These are phyloP conservation scores for Allium cepa DNA, from an alignment of 106 monocot genomes.

Conservation along the genomic window DNA sequence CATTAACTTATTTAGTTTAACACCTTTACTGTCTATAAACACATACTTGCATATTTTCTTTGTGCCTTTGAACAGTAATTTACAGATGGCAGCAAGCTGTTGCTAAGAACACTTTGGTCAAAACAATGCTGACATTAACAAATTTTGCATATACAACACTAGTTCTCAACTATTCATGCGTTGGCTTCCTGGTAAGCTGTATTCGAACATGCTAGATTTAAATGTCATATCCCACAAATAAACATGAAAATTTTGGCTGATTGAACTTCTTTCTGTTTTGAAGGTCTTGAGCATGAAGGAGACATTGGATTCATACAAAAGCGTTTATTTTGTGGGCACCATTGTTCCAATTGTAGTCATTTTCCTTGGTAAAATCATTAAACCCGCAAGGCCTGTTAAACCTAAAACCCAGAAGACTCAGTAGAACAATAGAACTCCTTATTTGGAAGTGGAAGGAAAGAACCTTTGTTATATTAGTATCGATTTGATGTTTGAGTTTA, in stretches of 20 bases:
- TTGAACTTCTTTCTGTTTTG: background rate
- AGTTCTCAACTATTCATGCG: slow-evolving; percentile 92
- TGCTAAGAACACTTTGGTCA: slow-evolving; percentile 42
- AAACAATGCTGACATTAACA: slow-evolving; percentile 37
- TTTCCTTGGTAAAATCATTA: slow-evolving; percentile 60
- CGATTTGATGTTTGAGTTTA: too few relatives aligned
- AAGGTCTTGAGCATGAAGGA: slow-evolving; percentile 92
- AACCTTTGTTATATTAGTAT: too few relatives aligned
- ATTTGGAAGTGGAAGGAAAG: too few relatives aligned
- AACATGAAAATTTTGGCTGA: background rate
- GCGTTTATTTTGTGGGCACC: slow-evolving; percentile 88
- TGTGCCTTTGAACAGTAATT: slow-evolving; percentile 43
- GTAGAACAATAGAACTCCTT: slow-evolving; percentile 4
- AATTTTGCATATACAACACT: slow-evolving; percentile 79
- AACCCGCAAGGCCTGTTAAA: slow-evolving; percentile 49
- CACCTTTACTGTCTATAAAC: too few relatives aligned
- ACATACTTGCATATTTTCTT: background rate
- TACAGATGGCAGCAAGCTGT: slow-evolving; percentile 96
- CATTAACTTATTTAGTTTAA: slow-evolving; percentile 7
- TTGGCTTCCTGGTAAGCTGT: slow-evolving; percentile 76
- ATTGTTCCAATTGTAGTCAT: slow-evolving; percentile 69
- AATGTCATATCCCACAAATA: background rate
- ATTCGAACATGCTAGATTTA: background rate
- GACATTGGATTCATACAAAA: slow-evolving; percentile 69
- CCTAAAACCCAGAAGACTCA: slow-evolving; percentile 57